phyloP scores from a whole-genome alignment of 345 rosid species.

The Aethionema arabicum region DNA sequence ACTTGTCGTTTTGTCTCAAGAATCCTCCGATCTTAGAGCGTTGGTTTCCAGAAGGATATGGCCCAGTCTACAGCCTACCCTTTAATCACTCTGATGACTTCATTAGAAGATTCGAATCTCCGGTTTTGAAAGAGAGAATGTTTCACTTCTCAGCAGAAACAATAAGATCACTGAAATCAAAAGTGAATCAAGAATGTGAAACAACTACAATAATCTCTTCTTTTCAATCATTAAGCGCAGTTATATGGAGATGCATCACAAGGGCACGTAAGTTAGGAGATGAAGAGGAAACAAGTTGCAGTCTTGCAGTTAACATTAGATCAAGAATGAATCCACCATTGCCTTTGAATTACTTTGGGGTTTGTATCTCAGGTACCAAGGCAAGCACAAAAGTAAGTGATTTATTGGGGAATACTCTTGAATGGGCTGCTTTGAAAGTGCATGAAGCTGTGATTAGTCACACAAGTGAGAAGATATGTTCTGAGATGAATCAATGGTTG shows the following conservation, averaged over 20 bases:
- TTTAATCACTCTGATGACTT: constrained; percentile 42
- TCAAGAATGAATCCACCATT: constrained; percentile 49
- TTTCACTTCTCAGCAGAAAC: constrained; percentile 59
- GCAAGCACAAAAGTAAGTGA: constrained; percentile 42
- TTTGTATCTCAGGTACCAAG: constrained; percentile 40
- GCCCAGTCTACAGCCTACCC: constrained; percentile 45
- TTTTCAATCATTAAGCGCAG: constrained; percentile 55
- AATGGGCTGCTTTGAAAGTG: constrained; percentile 59
- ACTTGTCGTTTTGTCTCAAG: constrained; percentile 24
- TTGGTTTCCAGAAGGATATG: constrained; percentile 56
- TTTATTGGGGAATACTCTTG: constrained; percentile 42
- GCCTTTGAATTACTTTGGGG: constrained; percentile 54
- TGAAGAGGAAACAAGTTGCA: constrained; percentile 39
- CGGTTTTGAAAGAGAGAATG: constrained; percentile 46
- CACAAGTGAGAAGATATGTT: constrained; percentile 30
- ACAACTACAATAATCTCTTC: constrained; percentile 51
- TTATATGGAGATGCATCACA: constrained; percentile 54
- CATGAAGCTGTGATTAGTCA: constrained; percentile 47
- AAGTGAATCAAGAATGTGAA: constrained; percentile 47
- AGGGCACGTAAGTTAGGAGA: constrained; percentile 38
- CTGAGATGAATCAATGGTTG: constrained; percentile 40
- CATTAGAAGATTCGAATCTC: constrained; percentile 41
- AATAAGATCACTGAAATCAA: constrained; percentile 44
- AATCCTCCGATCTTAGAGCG: constrained; percentile 43
- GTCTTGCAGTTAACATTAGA: constrained; percentile 47